phyloP scores from a whole-genome alignment of 176 grass and related monocot genomes.

The Chloris gayana region DNA sequence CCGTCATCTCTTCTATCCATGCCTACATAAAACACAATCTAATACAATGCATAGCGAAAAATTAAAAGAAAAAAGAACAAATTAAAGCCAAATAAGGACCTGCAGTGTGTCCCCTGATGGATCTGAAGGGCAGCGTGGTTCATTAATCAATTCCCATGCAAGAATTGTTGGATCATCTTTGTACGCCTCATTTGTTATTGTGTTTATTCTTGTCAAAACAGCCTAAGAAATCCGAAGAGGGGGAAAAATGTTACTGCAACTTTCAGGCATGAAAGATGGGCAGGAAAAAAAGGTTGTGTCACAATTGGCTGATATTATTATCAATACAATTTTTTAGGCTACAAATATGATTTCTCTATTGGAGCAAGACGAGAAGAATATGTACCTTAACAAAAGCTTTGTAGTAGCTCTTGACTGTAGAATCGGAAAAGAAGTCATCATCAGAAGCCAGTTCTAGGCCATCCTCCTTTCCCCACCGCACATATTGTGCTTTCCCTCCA shows the following conservation, averaged over 20 bases:
- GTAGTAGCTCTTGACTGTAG: slow-evolving; percentile 73
- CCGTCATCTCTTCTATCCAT: slow-evolving; percentile 91
- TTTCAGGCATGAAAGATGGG: background rate
- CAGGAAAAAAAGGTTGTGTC: background rate
- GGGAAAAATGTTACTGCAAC: background rate
- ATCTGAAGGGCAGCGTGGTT: slow-evolving; percentile 75
- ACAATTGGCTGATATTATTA: background rate
- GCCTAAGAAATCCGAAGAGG: slow-evolving; percentile 39
- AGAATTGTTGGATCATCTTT: slow-evolving; percentile 83
- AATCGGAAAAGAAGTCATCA: slow-evolving; percentile 76
- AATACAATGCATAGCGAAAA: background rate
- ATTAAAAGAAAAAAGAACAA: slow-evolving; percentile 7
- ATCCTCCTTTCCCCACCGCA: slow-evolving; percentile 56
- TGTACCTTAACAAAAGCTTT: slow-evolving; percentile 85
- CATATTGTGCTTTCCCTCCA: too few relatives aligned
- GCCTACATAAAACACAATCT: slow-evolving; percentile 38
- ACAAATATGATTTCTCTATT: background rate
- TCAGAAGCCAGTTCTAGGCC: slow-evolving; percentile 62
- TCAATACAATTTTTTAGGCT: background rate
- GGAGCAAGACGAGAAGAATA: background rate
- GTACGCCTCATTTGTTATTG: slow-evolving; percentile 71
- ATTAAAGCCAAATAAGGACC: slow-evolving; percentile 40
- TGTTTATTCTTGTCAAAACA: slow-evolving; percentile 75
- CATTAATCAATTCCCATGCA: slow-evolving; percentile 91
- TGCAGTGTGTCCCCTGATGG: slow-evolving; percentile 76